Evolutionary conservation across 176 grass and related monocot species (phyloP).

Genomic region (Hsuehochloa calcarea): DNA sequence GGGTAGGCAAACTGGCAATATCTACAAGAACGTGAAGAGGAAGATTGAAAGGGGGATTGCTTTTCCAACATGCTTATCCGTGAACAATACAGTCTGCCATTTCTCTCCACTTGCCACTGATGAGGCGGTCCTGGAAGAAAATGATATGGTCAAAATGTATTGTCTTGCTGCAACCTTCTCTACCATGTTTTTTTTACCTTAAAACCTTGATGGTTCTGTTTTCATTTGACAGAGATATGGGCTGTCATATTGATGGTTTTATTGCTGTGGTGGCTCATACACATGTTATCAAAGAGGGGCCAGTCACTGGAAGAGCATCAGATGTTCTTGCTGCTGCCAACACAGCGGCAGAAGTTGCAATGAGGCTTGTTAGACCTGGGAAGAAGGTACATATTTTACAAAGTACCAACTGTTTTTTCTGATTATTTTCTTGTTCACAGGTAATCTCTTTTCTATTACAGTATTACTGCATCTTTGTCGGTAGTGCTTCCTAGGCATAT

Average conservation of each 20-base stretch:
- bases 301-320: constrained; percentile 71
- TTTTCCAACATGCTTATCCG: constrained; percentile 91
- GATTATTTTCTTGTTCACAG: neutral
- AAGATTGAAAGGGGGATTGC: constrained; percentile 98
- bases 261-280: constrained; percentile 98
- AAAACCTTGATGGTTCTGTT: neutral
- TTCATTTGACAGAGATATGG: constrained; percentile 76
- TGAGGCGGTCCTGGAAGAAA: constrained; percentile 74
- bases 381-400: constrained; percentile 63
- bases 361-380: constrained; percentile 92
- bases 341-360: constrained; percentile 89
- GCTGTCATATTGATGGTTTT: constrained; percentile 99
- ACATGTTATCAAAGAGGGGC: constrained; percentile 68
- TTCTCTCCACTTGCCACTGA: constrained; percentile 90
- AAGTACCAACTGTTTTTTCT: neutral
- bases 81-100: constrained; percentile 92
- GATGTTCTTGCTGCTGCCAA: constrained; percentile 93
- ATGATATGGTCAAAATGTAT: constrained; percentile 99
- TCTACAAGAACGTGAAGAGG: constrained; percentile 94
- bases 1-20: constrained; percentile 79
- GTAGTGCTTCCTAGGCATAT: neutral
- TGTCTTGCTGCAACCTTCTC: neutral
- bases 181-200: neutral
- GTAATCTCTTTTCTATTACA: neutral
- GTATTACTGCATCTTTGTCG: neutral